Base-by-base conservation (phyloP, 768 basidiomycete genomes). In the Auriscalpium orientale region DNA sequence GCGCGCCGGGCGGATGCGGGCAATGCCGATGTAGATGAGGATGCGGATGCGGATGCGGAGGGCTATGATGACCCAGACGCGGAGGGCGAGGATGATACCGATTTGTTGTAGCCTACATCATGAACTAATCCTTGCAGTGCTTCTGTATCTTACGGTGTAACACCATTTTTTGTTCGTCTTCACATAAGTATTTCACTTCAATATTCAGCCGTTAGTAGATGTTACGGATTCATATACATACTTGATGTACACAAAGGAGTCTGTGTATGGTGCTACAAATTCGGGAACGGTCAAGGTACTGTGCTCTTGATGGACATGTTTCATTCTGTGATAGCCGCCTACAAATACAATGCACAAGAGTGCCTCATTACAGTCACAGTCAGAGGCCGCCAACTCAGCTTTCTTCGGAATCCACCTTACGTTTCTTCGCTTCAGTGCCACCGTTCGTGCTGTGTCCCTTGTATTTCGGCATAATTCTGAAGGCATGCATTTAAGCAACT, bases 31-130 rank as follows among this genome's bases (percentile, higher is more conserved):
- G 67, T 67, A 37, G 64, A 60, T 11, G 69, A 70, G 45, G 67
- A 65, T 10, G 70, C 68, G 53, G 76, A 79, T 59, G 75, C 73
- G 54, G 67, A 67, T 71, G 68, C 64, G 20, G 70, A 70, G 50
- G 68, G 63, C 15, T 67, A 68, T 40, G 64, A 61, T 6, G 70
- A 71, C 46, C 33, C 59, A 36, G 70, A 70, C 33, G 69, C 67
- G 20, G 70, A 70, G 49, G 70, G 68, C 12, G 70, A 71, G 56
- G 63, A 64, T 8, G 71, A 70, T 18, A 58, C 60, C 21, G 61
- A 54, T n/a, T n/a, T n/a, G 53, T 50, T 62, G 48, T 58, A 58
- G 53, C 52, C 54, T 60, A 60, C 57, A 18, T 43, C 46, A 20
- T 21, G 12, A 48, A 33, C 6, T 48, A 20, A 33, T 18, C 21